Evolutionary conservation across 2,329 filamentous ascomycete genomes (phyloP), one percentile per base, ranked within the genome.

Genomic region (Claviceps citrina): DNA sequence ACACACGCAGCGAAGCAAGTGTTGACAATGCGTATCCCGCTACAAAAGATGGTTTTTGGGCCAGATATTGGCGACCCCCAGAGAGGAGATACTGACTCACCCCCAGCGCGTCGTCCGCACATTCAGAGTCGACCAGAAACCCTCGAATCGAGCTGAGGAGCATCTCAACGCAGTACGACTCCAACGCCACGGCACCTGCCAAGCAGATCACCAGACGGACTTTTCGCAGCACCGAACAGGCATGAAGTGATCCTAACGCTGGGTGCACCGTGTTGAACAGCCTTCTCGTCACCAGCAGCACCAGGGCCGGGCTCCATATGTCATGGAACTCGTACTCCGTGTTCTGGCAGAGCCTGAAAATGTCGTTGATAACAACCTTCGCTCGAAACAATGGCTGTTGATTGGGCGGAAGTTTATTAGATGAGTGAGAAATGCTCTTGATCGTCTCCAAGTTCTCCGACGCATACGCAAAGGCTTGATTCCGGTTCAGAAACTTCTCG

Each of bases 121-220:
- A 96, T 53, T 93, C 81, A 0, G 79, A 71, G 49, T 96, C 81
- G 1, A 80, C 79, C 5, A 96, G 65, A 48, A 86, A 93, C 0
- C 78, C 76, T 8, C 81, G 71, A 16, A 94, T 67, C 1, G 82
- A 80, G 51, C 86, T 83, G 2, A 98, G 67, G 0, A 93, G 68
- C 83, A 95, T 91, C 57, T 98, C 84, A 12, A 95, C 58, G 9
- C 85, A 83, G 53, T 96, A 96, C 0, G 81, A 82, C 31, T 75
- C 65, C 19, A 81, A 66, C n/a, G 82, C 83, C 38, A 78, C 68
- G 1, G 73, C 57, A 0, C 85, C 86, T 20, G 85, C 81, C 34
- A 96, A 64, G 43, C 77, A 81, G 20, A 96, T 70, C 13, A 96
- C 62, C 7, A 95, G 73, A 26, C 86, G 73, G 35, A 96, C 70